phyloP scores from a whole-genome alignment of 768 basidiomycete species.

The Leucocoprinus sp. region DNA sequence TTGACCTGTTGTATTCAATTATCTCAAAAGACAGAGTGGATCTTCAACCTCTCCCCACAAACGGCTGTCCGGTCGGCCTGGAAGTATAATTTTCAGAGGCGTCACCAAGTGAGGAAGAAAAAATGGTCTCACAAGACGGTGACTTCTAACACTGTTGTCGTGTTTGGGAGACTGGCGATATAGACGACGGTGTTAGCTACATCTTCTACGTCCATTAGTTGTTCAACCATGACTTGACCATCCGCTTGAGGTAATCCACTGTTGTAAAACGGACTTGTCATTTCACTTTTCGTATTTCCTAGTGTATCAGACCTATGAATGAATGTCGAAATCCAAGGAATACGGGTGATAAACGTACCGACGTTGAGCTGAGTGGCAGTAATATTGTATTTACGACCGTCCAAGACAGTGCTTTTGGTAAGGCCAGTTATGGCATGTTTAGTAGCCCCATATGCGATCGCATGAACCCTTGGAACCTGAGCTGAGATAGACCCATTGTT shows the following conservation, averaged over 20 bases:
- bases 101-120: neutral
- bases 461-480: constrained; percentile 57
- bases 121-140: constrained; percentile 60
- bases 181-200: constrained; percentile 68
- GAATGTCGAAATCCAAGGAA: neutral
- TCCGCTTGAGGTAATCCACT: constrained; percentile 61
- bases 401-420: constrained; percentile 69
- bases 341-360: constrained; percentile 28
- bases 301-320: neutral
- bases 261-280: constrained; percentile 39
- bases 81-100: neutral
- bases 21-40: neutral
- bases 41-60: constrained; percentile 22
- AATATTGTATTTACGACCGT: constrained; percentile 67
- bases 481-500: constrained; percentile 82
- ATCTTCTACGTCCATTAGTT: constrained; percentile 62
- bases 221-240: constrained; percentile 48
- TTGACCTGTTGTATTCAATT: neutral
- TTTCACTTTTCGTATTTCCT: constrained; percentile 67
- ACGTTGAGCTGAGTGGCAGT: constrained; percentile 80
- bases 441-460: constrained; percentile 60
- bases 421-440: constrained; percentile 78
- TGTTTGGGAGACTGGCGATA: constrained; percentile 58
- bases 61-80: constrained; percentile 24
- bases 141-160: constrained; percentile 62